phyloP scores from a whole-genome alignment of 2,329 filamentous ascomycete genomes.

The Emydomyces testavorans region DNA sequence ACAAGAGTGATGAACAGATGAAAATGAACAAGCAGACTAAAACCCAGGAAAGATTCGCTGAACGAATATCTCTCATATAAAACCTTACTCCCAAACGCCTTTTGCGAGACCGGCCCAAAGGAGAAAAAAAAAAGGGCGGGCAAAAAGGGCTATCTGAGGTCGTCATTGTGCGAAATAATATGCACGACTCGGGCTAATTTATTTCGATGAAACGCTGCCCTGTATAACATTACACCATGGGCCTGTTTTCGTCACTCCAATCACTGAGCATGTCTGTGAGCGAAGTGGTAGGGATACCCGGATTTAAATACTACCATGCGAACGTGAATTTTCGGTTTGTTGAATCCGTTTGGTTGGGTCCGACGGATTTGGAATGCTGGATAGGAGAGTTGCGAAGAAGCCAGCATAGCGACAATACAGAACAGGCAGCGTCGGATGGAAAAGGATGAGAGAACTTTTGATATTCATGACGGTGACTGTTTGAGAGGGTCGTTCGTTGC shows the following conservation, averaged over 20 bases:
- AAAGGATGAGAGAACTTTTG: neutral
- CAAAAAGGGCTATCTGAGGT: neutral
- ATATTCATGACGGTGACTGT: neutral
- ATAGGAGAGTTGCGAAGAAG: neutral
- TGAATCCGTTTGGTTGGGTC: constrained; percentile 5
- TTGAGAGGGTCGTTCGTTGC: neutral
- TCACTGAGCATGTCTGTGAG: neutral
- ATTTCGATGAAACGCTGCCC: constrained; percentile 11
- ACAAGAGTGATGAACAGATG: neutral
- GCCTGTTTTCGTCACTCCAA: neutral
- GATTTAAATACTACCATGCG: constrained; percentile 1
- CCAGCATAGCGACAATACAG: no score
- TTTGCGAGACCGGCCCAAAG: neutral
- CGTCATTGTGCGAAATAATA: neutral
- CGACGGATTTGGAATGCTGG: constrained; percentile 3
- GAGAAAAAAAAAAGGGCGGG: neutral
- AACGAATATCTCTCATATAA: neutral
- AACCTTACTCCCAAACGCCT: neutral
- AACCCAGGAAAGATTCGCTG: neutral
- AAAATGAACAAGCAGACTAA: neutral
- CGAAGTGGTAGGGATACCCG: constrained; percentile 9
- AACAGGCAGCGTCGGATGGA: no score
- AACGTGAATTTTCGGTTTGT: neutral
- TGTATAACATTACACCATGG: constrained; percentile 4
- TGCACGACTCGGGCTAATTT: constrained; percentile 2